phyloP scores from a whole-genome alignment of 108 stramenopile genomes.

The Licmophora abbreviata region DNA sequence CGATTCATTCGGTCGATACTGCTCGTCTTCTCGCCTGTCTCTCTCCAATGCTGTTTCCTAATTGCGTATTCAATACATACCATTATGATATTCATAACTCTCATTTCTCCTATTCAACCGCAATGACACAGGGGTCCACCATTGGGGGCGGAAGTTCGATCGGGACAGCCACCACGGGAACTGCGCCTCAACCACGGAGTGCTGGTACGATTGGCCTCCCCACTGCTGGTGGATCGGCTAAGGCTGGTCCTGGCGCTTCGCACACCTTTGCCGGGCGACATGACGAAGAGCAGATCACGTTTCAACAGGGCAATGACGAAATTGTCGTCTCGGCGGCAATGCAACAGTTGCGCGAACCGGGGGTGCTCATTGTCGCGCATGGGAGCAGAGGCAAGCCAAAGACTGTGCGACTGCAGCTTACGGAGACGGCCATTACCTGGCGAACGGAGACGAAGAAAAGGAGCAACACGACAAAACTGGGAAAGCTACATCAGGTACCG shows the following conservation, averaged over 20 bases:
- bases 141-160: too few species aligned
- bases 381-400: constrained; percentile 79
- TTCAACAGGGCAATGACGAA: constrained; percentile 56
- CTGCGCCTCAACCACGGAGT: constrained; percentile 1
- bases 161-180: not conserved
- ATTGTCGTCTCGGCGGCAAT: constrained; percentile 73
- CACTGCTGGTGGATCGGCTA: not conserved
- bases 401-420: constrained; percentile 68
- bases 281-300: constrained; percentile 6
- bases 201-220: not conserved
- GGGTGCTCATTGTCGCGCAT: constrained; percentile 75
- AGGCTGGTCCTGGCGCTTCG: too few species aligned
- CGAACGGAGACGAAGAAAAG: constrained; percentile 76
- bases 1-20: not conserved
- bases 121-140: too few species aligned
- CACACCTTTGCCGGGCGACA: too few species aligned
- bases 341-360: constrained; percentile 79
- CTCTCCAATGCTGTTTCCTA: constrained; percentile 1
- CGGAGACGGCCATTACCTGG: constrained; percentile 78
- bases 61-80: not conserved
- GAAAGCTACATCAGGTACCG: constrained; percentile 79
- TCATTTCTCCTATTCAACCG: too few species aligned
- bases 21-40: not conserved
- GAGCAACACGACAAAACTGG: constrained; percentile 44
- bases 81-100: not conserved